These are phyloP conservation scores for Colletotrichum sp. DNA, from an alignment of 2,329 filamentous ascomycete genomes.

Conservation along the genomic window DNA sequence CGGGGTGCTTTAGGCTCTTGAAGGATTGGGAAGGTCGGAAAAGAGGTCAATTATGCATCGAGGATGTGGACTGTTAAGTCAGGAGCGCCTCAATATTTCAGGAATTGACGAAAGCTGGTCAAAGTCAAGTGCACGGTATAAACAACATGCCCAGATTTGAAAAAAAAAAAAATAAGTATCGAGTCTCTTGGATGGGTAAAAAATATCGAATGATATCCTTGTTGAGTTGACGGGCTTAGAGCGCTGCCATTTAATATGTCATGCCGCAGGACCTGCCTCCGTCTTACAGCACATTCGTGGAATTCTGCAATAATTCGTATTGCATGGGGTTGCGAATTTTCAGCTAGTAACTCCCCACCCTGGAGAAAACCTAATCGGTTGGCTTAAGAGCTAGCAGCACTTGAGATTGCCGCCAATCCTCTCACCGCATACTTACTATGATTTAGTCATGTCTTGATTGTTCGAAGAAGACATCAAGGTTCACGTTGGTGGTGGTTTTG, in stretches of 20 bases:
- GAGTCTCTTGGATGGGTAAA: neutral
- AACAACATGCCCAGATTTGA: rapidly evolving
- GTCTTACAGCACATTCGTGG: neutral
- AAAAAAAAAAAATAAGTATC: neutral
- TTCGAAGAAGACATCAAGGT: neutral
- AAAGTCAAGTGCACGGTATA: neutral
- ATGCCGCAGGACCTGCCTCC: neutral
- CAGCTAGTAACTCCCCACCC: neutral
- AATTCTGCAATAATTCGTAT: neutral
- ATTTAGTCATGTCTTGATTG: neutral
- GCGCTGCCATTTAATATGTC: neutral
- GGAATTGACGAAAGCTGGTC: neutral
- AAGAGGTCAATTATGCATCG: neutral
- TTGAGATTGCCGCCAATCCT: neutral
- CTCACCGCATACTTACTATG: neutral
- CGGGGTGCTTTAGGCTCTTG: neutral
- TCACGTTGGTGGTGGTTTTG: neutral
- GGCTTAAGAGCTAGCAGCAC: too few relatives aligned
- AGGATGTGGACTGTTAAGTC: neutral
- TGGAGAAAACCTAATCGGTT: neutral
- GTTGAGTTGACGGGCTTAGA: neutral
- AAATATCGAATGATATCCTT: rapidly evolving
- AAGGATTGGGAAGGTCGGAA: neutral
- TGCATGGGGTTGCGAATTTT: neutral
- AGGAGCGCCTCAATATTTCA: neutral